These are phyloP conservation scores for Coniochaeta pulveracea DNA, from an alignment of 2,329 filamentous ascomycete genomes.

Conservation along the genomic window DNA sequence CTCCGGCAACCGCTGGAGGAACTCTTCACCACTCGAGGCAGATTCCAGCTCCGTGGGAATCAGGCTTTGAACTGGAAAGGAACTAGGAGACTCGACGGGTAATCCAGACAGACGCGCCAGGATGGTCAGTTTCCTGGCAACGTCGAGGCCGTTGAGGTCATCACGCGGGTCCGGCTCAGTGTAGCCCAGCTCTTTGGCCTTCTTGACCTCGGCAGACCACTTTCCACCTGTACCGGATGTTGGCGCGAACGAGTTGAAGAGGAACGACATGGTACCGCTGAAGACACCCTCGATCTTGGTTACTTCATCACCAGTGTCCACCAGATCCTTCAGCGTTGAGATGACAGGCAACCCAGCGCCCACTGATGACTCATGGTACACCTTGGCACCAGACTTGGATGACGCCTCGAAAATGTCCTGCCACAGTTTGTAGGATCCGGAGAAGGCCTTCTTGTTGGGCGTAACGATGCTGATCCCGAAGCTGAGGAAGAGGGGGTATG, in stretches of 20 bases:
- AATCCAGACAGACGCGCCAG: conserved; percentile 78
- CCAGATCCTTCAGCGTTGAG: conserved; percentile 85
- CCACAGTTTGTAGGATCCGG: conserved; percentile 70
- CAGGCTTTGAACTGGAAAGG: conserved; percentile 87
- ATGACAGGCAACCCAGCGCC: conserved; percentile 90
- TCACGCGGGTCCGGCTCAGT: conserved; percentile 82
- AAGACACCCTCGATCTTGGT: conserved; percentile 94
- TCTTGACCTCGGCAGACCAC: conserved; percentile 85
- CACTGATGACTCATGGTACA: conserved; percentile 93
- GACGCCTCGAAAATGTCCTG: conserved; percentile 73
- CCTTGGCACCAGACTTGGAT: conserved; percentile 58
- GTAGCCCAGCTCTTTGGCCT: conserved; percentile 88
- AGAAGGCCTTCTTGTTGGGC: conserved; percentile 98
- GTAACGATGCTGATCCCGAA: conserved; percentile 86
- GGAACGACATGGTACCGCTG: conserved; percentile 93
- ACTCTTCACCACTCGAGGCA: conserved; percentile 69
- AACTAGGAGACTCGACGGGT: conserved; percentile 68
- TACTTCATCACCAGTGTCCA: conserved; percentile 85
- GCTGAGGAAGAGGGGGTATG: conserved; percentile 71
- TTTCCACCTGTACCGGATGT: conserved; percentile 62
- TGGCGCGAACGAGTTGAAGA: conserved; percentile 95
- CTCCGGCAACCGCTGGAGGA: conserved; percentile 65
- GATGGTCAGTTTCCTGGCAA: conserved; percentile 94
- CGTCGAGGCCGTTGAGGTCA: conserved; percentile 77
- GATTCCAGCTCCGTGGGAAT: conserved; percentile 81